Conservation (phyloP, 179 eudicot species). For the Beta lomatogona region DNA sequence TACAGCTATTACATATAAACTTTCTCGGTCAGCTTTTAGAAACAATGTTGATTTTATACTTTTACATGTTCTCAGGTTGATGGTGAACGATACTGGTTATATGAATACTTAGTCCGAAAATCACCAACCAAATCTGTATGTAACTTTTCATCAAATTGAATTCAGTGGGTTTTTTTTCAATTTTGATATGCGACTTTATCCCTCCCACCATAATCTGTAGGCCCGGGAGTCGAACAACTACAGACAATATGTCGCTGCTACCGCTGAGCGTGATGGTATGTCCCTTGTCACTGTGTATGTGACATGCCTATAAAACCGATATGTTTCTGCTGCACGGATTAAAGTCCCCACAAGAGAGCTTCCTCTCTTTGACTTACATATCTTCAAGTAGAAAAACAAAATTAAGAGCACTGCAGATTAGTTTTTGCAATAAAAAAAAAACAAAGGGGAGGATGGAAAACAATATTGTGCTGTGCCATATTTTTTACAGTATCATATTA, state of each 20-base stretch:
- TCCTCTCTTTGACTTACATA: neutral
- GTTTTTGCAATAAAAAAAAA: neutral
- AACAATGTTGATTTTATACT: slow-evolving; percentile 12
- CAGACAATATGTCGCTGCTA: slow-evolving; percentile 70
- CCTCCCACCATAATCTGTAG: slow-evolving; percentile 38
- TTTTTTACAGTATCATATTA: neutral
- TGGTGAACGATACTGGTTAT: slow-evolving; percentile 88
- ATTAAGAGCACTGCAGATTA: neutral
- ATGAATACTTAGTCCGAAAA: slow-evolving; percentile 90
- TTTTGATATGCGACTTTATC: neutral
- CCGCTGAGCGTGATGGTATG: slow-evolving; percentile 82
- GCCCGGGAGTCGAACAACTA: slow-evolving; percentile 52
- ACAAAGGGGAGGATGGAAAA: neutral
- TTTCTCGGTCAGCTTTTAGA: neutral
- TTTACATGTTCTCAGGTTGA: slow-evolving; percentile 55
- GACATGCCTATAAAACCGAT: neutral
- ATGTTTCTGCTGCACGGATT: neutral
- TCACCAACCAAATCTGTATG: slow-evolving; percentile 82
- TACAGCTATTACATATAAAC: neutral
- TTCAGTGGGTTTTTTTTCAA: neutral
- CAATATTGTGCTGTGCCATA: neutral
- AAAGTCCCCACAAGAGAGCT: neutral
- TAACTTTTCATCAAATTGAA: slow-evolving; percentile 16
- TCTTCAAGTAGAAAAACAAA: neutral
- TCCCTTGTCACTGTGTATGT: neutral